Evolutionary conservation across 2,329 filamentous ascomycete genomes (phyloP).

Genomic region (Fonsecaea multimorphosa): DNA sequence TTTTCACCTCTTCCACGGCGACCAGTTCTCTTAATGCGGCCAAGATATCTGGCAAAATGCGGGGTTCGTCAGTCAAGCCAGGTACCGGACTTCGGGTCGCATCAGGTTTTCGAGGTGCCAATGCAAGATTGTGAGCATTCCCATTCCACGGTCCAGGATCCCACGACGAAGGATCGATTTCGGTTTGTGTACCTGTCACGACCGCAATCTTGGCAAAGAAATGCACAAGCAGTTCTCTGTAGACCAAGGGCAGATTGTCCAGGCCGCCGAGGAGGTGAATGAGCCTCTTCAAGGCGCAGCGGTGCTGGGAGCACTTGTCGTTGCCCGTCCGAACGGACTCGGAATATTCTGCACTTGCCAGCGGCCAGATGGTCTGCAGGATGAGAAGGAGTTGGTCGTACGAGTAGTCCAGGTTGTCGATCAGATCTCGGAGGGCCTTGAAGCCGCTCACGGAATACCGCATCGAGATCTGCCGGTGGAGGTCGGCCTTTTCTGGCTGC

Average conservation of each 20-base stretch:
- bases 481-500: slow-evolving; percentile 8
- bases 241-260: slow-evolving; percentile 2
- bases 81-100: not conserved
- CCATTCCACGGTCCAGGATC: slow-evolving; percentile 15
- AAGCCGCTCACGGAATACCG: slow-evolving; percentile 12
- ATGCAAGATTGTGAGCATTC: not conserved
- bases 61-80: not conserved
- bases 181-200: not conserved
- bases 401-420: slow-evolving; percentile 8
- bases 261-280: slow-evolving; percentile 5
- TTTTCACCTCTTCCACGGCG: slow-evolving; percentile 8
- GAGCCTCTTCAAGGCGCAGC: not conserved
- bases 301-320: slow-evolving; percentile 12
- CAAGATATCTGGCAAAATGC: slow-evolving; percentile 1
- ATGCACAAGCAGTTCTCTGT: slow-evolving; percentile 15
- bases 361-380: slow-evolving; percentile 16
- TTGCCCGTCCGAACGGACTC: slow-evolving; percentile 9
- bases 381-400: slow-evolving; percentile 13
- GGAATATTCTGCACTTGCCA: slow-evolving; percentile 15
- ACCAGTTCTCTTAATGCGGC: slow-evolving; percentile 7
- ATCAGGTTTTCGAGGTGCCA: not conserved
- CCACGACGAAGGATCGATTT: slow-evolving; percentile 17
- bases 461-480: slow-evolving; percentile 11
- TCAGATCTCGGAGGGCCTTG: slow-evolving; percentile 8
- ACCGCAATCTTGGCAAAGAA: slow-evolving; percentile 17